Evolutionary conservation across 768 basidiomycete species (phyloP).

Genomic region (Russula griseocarnosa): DNA sequence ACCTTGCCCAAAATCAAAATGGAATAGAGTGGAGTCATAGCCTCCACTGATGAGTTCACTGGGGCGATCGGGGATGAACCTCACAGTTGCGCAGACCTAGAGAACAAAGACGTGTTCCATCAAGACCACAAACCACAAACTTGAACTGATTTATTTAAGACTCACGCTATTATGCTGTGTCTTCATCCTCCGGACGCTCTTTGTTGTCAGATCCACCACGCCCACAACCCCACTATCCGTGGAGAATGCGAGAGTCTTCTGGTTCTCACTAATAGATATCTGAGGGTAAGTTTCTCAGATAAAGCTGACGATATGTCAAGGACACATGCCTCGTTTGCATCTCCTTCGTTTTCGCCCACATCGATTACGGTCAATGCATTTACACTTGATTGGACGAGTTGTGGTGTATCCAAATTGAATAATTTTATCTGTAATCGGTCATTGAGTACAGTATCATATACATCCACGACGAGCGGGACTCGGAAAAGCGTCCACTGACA

Average conservation of each 20-base stretch:
- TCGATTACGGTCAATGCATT: constrained; percentile 49
- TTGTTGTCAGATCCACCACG: constrained; percentile 53
- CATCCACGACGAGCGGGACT: neutral
- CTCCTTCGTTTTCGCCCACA: constrained; percentile 49
- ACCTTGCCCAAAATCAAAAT: constrained; percentile 60
- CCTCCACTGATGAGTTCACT: constrained; percentile 74
- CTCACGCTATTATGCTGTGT: constrained; percentile 59
- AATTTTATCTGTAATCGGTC: constrained; percentile 34
- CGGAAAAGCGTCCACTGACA: constrained; percentile 38
- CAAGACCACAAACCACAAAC: neutral
- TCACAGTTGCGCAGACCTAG: constrained; percentile 67
- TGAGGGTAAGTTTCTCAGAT: constrained; percentile 43
- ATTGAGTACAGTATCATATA: neutral
- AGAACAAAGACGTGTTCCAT: constrained; percentile 4
- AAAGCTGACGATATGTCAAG: constrained; percentile 7
- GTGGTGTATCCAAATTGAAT: constrained; percentile 45
- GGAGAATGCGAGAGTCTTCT: constrained; percentile 57
- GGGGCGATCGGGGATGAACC: constrained; percentile 67
- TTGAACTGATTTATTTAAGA: constrained; percentile 9
- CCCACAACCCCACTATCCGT: constrained; percentile 69
- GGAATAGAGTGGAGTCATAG: constrained; percentile 64
- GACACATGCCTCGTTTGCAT: constrained; percentile 62
- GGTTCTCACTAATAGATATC: constrained; percentile 59
- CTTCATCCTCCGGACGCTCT: constrained; percentile 53
- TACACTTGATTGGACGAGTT: constrained; percentile 50